These are phyloP conservation scores for Penicillium pancosmium DNA, from an alignment of 495 filamentous ascomycete genomes.

Conservation along the genomic window DNA sequence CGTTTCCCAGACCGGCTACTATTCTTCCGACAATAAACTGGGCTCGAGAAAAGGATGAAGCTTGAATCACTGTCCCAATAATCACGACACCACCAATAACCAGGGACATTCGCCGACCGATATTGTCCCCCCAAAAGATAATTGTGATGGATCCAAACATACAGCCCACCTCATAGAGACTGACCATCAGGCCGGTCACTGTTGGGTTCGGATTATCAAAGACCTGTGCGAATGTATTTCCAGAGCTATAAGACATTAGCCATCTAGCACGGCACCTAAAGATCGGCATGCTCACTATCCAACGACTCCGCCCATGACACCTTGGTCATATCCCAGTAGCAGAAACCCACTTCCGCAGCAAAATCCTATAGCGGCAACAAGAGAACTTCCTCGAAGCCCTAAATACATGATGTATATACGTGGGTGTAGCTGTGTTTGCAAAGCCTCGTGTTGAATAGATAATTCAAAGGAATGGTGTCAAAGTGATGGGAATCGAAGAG, in stretches of 20 bases:
- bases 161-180: constrained; percentile 60
- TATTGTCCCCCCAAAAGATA: constrained; percentile 61
- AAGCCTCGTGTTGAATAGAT: too few relatives aligned
- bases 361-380: background rate
- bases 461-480: too few relatives aligned
- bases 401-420: background rate
- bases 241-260: background rate
- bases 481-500: too few relatives aligned
- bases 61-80: constrained; percentile 69
- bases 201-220: constrained; percentile 7
- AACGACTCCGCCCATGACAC: constrained; percentile 4
- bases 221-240: background rate
- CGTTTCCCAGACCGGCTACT: constrained; percentile 70
- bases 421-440: too few relatives aligned
- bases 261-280: background rate
- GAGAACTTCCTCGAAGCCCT: constrained; percentile 1
- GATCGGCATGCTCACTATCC: background rate
- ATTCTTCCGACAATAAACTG: constrained; percentile 72
- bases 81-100: constrained; percentile 68
- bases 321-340: constrained; percentile 8
- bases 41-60: constrained; percentile 46
- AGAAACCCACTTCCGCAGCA: constrained; percentile 4
- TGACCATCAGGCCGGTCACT: background rate
- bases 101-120: constrained; percentile 62
- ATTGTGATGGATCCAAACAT: constrained; percentile 65